A percentile compares a stretch with the other conserved stretches of the same genome.
phyloP scores from a whole-genome alignment of 129 eudicot species.

The Mikania micrantha region DNA sequence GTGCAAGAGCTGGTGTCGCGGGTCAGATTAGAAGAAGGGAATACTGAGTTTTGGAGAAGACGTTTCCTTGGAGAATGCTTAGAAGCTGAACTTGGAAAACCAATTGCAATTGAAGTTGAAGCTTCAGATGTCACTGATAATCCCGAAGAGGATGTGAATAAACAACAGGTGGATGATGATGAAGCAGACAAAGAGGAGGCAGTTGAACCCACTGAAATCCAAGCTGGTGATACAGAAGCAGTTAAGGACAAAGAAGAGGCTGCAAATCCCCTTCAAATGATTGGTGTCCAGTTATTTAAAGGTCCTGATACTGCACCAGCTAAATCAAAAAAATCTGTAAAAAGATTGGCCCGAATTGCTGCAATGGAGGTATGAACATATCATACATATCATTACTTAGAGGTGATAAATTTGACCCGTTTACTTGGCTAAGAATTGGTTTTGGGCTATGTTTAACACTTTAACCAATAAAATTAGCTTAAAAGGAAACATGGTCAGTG shows the following conservation, averaged over 20 bases:
- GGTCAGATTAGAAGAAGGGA: conserved; percentile 77
- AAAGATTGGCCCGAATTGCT: conserved; percentile 43
- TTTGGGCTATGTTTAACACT: not conserved
- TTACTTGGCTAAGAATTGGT: not conserved
- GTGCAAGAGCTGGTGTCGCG: conserved; percentile 74
- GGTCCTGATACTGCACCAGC: conserved; percentile 46
- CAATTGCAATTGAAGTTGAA: conserved; percentile 40
- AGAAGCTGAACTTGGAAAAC: conserved; percentile 41
- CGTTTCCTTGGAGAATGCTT: conserved; percentile 87
- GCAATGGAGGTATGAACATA: conserved; percentile 53
- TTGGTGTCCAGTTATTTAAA: conserved; percentile 85
- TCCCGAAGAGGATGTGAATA: conserved; percentile 42
- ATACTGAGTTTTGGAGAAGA: conserved; percentile 88
- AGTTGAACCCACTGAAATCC: conserved; percentile 64
- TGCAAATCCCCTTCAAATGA: conserved; percentile 85
- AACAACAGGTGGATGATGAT: conserved; percentile 60
- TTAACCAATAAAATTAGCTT: not conserved
- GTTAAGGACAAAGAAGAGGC: conserved; percentile 76
- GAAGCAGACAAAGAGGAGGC: conserved; percentile 75
- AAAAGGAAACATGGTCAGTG: not conserved
- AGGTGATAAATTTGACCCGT: not conserved
- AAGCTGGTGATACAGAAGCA: conserved; percentile 49
- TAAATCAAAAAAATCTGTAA: conserved; percentile 58
- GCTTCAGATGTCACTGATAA: conserved; percentile 48
- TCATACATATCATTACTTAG: not conserved